phyloP scores from a whole-genome alignment of 345 rosid species.

The Lumnitzera racemosa region DNA sequence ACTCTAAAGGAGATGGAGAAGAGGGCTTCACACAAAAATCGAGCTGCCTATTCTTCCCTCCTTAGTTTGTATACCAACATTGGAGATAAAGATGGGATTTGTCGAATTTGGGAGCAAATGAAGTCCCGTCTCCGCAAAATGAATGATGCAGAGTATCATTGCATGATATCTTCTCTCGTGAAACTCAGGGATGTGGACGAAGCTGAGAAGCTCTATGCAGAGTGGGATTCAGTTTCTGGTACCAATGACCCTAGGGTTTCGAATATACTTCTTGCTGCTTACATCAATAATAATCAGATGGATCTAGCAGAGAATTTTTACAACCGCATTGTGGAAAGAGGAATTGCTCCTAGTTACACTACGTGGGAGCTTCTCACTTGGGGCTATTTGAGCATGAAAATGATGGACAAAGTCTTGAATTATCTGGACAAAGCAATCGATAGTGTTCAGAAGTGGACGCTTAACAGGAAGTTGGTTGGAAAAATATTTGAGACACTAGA shows the following conservation, averaged over 20 bases:
- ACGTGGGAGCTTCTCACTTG: constrained; percentile 83
- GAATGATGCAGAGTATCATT: constrained; percentile 64
- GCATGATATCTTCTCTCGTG: constrained; percentile 65
- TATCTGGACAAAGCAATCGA: constrained; percentile 58
- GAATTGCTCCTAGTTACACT: constrained; percentile 55
- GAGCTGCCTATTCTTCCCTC: constrained; percentile 61
- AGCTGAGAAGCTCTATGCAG: constrained; percentile 60
- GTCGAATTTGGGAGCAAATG: constrained; percentile 65
- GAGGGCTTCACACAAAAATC: constrained; percentile 41
- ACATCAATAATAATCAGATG: constrained; percentile 43
- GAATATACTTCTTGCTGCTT: constrained; percentile 66
- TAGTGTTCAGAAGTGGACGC: constrained; percentile 61
- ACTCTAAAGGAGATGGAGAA: constrained; percentile 89
- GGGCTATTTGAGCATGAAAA: constrained; percentile 48
- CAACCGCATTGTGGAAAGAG: constrained; percentile 37
- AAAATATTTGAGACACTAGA: constrained; percentile 45
- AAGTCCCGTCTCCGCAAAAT: constrained; percentile 50
- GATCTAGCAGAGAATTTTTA: constrained; percentile 50
- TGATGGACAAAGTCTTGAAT: constrained; percentile 45
- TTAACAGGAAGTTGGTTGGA: constrained; percentile 42
- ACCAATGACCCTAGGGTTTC: constrained; percentile 54
- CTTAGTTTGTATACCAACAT: constrained; percentile 64
- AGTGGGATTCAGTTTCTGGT: constrained; percentile 70
- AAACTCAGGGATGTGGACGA: constrained; percentile 59
- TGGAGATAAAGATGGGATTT: constrained; percentile 49